Conservation (phyloP, 441 rosid genomes). For the Pelargonium australe region DNA sequence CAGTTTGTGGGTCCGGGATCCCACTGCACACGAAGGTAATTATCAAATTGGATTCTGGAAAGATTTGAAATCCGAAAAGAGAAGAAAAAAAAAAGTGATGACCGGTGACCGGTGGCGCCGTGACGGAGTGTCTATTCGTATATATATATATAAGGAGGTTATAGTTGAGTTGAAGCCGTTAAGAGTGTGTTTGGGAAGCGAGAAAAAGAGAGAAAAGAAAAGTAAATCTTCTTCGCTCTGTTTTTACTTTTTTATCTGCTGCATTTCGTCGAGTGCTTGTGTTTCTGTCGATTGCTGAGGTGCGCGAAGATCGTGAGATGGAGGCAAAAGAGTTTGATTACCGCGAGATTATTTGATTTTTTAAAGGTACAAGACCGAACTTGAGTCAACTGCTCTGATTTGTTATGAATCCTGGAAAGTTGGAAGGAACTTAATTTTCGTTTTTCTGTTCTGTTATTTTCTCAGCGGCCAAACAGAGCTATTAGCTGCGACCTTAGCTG, state of each 20-base stretch:
- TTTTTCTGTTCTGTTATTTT: neutral
- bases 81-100: neutral
- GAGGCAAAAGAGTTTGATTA: neutral
- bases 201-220: neutral
- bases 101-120: conserved; percentile 7
- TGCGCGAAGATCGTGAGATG: neutral
- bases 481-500: neutral
- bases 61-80: neutral
- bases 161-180: neutral
- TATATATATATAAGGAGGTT: neutral
- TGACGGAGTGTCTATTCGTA: neutral
- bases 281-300: conserved; percentile 1
- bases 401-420: neutral
- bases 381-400: neutral
- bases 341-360: neutral
- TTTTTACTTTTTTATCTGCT: neutral
- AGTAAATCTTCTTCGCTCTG: neutral
- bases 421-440: too few relatives aligned
- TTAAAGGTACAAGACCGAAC: neutral
- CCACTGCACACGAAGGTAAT: neutral
- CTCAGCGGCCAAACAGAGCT: neutral
- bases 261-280: neutral
- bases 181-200: conserved; percentile 3
- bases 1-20: conserved; percentile 5
- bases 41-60: conserved; percentile 2